Percentiles rank a stretch among this genome's conserved stretches.
These are phyloP conservation scores for Casuarina cunninghamiana DNA, from an alignment of 306 rosid species.

Conservation along the genomic window DNA sequence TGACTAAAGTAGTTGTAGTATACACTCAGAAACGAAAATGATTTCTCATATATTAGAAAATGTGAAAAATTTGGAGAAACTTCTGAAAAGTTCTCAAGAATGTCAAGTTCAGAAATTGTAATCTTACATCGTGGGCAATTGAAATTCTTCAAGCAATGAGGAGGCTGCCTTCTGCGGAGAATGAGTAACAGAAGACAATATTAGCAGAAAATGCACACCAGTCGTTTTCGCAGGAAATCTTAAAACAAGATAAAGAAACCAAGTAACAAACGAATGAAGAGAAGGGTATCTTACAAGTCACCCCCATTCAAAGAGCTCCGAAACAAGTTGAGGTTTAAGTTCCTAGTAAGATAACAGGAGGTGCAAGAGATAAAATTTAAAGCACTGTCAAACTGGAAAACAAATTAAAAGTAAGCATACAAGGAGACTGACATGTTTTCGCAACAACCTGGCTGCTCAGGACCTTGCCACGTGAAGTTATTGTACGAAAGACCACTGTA, in stretches of 20 bases:
- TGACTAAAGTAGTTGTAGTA: background rate
- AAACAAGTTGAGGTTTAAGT: no score
- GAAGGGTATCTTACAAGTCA: no score
- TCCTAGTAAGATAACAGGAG: no score
- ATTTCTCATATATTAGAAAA: background rate
- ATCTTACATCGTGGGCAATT: slow-evolving; percentile 75
- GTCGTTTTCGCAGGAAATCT: background rate
- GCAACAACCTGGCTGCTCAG: no score
- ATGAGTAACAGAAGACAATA: slow-evolving; percentile 2
- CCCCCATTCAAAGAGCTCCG: no score
- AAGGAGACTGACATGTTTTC: no score
- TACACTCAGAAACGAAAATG: background rate
- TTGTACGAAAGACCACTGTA: no score
- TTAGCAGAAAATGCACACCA: slow-evolving; percentile 14
- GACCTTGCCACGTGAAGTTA: no score
- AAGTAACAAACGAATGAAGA: slow-evolving; percentile 24
- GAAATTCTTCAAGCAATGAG: slow-evolving; percentile 58
- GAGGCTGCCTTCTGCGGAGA: slow-evolving; percentile 44
- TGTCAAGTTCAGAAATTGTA: background rate
- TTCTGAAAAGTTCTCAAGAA: slow-evolving; percentile 8
- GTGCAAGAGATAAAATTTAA: no score
- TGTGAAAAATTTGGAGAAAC: slow-evolving; percentile 3
- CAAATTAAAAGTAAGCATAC: no score
- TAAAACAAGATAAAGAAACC: background rate
- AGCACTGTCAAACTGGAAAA: no score